A percentile compares a stretch with the other conserved stretches of the same genome.
Conservation (phyloP, 2,329 filamentous ascomycete genomes). For the Diaporthe sp. region DNA sequence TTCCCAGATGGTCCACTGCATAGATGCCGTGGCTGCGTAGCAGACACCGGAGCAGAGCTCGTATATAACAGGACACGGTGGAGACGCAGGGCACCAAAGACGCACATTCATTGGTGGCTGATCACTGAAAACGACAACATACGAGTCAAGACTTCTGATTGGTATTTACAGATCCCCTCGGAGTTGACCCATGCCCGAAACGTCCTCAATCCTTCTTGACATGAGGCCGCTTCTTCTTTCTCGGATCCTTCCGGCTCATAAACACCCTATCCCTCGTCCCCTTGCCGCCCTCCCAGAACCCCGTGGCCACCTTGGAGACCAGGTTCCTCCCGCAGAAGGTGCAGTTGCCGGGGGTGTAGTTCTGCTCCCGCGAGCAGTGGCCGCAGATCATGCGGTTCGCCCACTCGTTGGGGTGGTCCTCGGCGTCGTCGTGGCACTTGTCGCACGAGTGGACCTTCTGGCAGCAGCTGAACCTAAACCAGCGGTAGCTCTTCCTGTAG, state of each 20-base stretch:
- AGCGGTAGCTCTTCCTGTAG: conserved; percentile 69
- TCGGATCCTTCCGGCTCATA: conserved; percentile 82
- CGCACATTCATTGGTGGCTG: background rate
- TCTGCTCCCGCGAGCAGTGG: conserved; percentile 83
- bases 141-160: background rate
- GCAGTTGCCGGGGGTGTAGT: conserved; percentile 81
- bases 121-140: background rate
- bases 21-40: no score
- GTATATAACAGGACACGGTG: no score
- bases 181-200: background rate
- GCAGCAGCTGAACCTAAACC: conserved; percentile 75
- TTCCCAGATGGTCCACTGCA: no score
- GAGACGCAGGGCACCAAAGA: background rate
- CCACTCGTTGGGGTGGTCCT: conserved; percentile 82
- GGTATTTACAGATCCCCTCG: background rate
- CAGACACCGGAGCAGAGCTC: no score
- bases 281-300: conserved; percentile 90
- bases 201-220: conserved; percentile 47
- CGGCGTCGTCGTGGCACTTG: conserved; percentile 78
- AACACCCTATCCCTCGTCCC: conserved; percentile 76
- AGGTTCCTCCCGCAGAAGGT: conserved; percentile 77
- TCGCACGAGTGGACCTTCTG: conserved; percentile 69
- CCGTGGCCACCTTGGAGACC: conserved; percentile 71
- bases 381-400: conserved; percentile 87
- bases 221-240: conserved; percentile 75